Base-by-base conservation (phyloP, 495 filamentous ascomycete species). In the Staphylotrichum longicolle region DNA sequence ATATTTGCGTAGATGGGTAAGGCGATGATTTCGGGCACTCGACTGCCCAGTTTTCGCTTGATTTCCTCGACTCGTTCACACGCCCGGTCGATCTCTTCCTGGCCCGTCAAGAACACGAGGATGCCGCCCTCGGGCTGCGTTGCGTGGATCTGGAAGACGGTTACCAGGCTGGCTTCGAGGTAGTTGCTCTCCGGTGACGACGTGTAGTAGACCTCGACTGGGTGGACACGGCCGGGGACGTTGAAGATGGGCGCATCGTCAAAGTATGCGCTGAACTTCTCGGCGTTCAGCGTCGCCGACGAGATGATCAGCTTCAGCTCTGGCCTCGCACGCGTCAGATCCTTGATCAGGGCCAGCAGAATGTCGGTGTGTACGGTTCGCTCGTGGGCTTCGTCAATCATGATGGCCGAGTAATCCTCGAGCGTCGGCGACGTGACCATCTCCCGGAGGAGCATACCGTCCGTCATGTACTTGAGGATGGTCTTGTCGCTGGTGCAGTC, bases 341-440 rank as follows among this genome's bases (percentile, higher is more conserved):
- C 94, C 70, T 98, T 98, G 51, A 96, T 82, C 40, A 98, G 80
- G 39, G 90, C 92, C 59, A 96, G 85, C 5, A 97, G 80, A 67
- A 98, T 91, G 72, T 98, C 94, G 2, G 95, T 96, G 46, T 89
- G 85, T 10, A 98, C 81, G 0, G 91, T 96, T 64, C 94, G 81
- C 70, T 98, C 94, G 82, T 98, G 94, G 15, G 95, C 94, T 71
- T 98, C 94, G 69, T 98, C 94, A 63, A 98, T 93, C 89, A 98
- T 96, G 63, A 98, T 69, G 3, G 88, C 90, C 1, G 91, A 88
- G 69, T 98, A 98, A n/a, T 83, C 85, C 10, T 86, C 81, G 10
- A 98, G 75, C 58, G 91, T 88, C 0, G 95, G 93, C 71, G 96
- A 92, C 1, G 91, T 92, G 66, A 97, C 82, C 63, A 97, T 88